Evolutionary conservation across 768 basidiomycete species (phyloP), one percentile per base, ranked within the genome.

Genomic region (Boletus huronensis): DNA sequence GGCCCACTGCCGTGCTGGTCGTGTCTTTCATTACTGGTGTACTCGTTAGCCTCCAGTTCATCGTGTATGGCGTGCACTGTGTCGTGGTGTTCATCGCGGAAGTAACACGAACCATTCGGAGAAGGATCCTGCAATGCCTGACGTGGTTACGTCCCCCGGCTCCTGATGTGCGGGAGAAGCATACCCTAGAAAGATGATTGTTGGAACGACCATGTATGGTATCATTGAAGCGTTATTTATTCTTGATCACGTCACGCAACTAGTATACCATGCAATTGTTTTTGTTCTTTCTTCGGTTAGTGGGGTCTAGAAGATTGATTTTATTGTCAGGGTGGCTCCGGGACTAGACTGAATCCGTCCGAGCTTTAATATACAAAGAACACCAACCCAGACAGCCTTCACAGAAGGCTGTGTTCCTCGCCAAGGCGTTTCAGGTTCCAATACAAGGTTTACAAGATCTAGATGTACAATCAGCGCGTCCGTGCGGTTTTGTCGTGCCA

Each of bases 1-100:
- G 83, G 82, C 85, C 87, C 0, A 66, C 70, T 16, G 86, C 83
- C 0, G 84, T 86, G 25, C 65, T 87, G 13, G 71, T 82, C 8
- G 74, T 83, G 54, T 87, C 77, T 42, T 82, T 81, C 58, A 28
- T 78, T 1, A 75, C 85, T 1, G 87, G 88, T 0, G 31, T 83
- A 0, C 63, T 87, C 10, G 71, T 88, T 72, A 78, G 76, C 7
- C 70, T 88, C 42, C 87, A 89, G 69, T 88, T 85, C 68, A 70
- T 88, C 19, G 78, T 85, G 19, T 86, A 75, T 64, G 82, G 83
- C 1, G 62, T 74, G 3, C 69, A 59, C 68, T 71, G 67, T 6
- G 41, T 21, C 3, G 57, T 57, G 25, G 55, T 59, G 16, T 45
- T 58, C n/a, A 10, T 67, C 2, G 41, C 35, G 23, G 57, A 61